Conservation (phyloP, 2,329 filamentous ascomycete genomes). For the Bipolaris bicolor region DNA sequence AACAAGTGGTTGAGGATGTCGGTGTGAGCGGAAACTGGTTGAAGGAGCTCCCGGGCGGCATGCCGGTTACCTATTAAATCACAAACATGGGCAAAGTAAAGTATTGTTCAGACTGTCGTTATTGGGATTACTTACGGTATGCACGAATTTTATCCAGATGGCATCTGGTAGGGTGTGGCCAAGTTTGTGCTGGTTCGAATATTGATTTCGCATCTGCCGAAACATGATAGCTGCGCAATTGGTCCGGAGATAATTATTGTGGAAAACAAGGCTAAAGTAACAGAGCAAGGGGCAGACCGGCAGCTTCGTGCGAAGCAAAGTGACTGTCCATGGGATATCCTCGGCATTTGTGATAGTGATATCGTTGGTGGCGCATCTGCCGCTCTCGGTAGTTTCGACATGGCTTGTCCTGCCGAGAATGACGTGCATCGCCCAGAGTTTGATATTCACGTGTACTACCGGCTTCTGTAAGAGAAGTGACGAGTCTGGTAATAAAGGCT, state of each 20-base stretch:
- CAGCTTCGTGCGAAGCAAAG: not conserved
- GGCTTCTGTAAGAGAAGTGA: not conserved
- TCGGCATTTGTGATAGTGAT: not conserved
- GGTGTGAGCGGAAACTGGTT: conserved; percentile 35
- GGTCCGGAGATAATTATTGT: not conserved
- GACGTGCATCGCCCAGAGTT: not conserved
- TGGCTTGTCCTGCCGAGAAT: not conserved
- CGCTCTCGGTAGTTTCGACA: not conserved
- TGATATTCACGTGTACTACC: not conserved
- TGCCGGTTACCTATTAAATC: conserved; percentile 23
- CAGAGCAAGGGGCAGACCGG: not conserved
- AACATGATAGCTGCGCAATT: not conserved
- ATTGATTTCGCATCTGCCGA: not conserved
- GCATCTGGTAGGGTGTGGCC: not conserved
- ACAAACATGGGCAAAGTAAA: no score
- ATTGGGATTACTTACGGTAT: no score
- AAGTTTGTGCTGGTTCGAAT: not conserved
- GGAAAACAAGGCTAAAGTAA: not conserved
- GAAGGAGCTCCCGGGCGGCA: conserved; percentile 38
- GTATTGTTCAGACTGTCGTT: not conserved
- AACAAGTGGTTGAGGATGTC: conserved; percentile 58
- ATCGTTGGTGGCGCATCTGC: not conserved
- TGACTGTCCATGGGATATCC: not conserved
- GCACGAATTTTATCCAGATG: not conserved
- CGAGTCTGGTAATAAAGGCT: not conserved